phyloP scores from a whole-genome alignment of 2,329 filamentous ascomycete species.

The Dichotomopilus funicola region DNA sequence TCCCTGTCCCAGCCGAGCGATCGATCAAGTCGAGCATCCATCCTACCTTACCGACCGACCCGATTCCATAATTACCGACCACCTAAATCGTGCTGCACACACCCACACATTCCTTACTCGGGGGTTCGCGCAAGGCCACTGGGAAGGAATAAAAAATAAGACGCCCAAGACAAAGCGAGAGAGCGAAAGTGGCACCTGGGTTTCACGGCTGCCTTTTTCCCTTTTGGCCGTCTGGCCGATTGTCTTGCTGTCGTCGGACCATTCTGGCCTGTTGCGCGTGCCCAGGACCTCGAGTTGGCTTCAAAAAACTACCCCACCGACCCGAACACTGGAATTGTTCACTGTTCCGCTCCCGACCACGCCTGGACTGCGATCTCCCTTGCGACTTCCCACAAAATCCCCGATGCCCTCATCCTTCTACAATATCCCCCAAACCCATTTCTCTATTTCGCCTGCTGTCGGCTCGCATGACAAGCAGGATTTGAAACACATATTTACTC shows the following conservation, averaged over 20 bases:
- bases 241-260: not conserved
- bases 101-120: too few species aligned
- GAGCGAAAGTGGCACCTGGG: not conserved
- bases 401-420: slow-evolving; percentile 7
- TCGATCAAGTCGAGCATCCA: not conserved
- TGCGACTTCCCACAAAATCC: slow-evolving; percentile 7
- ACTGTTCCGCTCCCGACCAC: slow-evolving; percentile 1
- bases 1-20: not conserved
- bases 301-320: slow-evolving; percentile 4
- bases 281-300: slow-evolving; percentile 6
- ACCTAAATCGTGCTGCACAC: too few species aligned
- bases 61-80: too few species aligned
- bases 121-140: too few species aligned
- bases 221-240: not conserved
- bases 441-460: slow-evolving; percentile 25
- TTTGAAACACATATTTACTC: slow-evolving; percentile 47
- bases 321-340: not conserved
- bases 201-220: not conserved
- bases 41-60: not conserved
- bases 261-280: not conserved
- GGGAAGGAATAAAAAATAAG: too few species aligned
- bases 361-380: slow-evolving; percentile 2
- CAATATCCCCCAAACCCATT: slow-evolving; percentile 14
- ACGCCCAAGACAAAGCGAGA: too few species aligned
- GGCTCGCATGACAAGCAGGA: slow-evolving; percentile 16